Percentiles rank a stretch among this genome's conserved stretches.
Conservation (phyloP, 2,329 filamentous ascomycete species). For the Trichoderma pleuroti region DNA sequence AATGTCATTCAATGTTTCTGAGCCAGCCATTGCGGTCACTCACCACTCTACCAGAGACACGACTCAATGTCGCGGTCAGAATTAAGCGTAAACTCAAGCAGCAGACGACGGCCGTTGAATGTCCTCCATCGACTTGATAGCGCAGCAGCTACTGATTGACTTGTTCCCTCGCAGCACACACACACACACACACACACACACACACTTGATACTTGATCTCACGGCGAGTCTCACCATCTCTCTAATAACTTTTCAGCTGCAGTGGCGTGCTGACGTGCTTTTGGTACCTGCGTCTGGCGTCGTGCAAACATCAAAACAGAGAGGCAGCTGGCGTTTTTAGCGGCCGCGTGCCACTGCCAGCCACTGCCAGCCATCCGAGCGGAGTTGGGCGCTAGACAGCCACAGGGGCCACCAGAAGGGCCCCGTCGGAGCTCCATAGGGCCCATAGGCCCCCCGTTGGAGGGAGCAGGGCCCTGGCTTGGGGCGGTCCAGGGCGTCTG, state of each 20-base stretch:
- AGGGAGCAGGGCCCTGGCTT: constrained; percentile 9
- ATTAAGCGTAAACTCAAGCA: constrained; percentile 14
- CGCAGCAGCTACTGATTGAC: neutral
- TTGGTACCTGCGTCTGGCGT: neutral
- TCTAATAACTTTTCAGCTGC: neutral
- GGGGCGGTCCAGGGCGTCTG: neutral
- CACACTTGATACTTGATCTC: neutral
- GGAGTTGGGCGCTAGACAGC: neutral
- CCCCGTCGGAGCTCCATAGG: neutral
- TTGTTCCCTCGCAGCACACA: neutral
- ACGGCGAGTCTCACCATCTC: neutral
- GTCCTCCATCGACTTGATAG: no score
- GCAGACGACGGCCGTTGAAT: neutral
- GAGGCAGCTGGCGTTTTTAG: constrained; percentile 14
- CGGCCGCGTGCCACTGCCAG: constrained; percentile 13
- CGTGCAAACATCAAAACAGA: no score
- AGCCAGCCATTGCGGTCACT: neutral
- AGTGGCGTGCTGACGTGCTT: neutral
- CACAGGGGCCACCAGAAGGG: neutral
- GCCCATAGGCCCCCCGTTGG: neutral
- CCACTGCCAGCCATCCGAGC: neutral
- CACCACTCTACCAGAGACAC: neutral
- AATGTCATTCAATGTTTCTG: neutral
- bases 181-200: no score
- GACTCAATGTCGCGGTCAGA: neutral